Evolutionary conservation across 176 grass and related monocot genomes (phyloP).

Genomic region (Zea luxurians): DNA sequence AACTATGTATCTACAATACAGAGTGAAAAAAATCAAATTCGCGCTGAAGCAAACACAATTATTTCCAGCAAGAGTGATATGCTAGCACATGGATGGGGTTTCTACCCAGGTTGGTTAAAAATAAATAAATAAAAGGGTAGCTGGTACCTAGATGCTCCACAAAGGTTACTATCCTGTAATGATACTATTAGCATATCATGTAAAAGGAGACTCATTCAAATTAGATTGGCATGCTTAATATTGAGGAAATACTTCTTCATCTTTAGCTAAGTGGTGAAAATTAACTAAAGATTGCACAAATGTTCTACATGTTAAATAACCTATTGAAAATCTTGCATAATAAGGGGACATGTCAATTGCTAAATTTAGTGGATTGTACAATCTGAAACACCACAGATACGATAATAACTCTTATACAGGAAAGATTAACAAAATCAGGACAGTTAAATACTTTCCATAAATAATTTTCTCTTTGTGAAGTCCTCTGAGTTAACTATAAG

Average conservation of each 20-base stretch:
- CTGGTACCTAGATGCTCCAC: background rate
- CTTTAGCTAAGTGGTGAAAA: background rate
- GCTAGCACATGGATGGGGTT: no score
- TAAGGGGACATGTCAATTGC: background rate
- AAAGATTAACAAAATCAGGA: background rate
- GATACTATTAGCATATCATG: background rate
- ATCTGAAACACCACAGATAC: background rate
- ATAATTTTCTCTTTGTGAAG: background rate
- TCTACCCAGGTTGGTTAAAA: background rate
- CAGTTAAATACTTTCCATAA: background rate
- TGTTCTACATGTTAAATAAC: background rate
- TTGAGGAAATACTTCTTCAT: background rate
- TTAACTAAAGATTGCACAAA: background rate
- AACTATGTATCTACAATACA: background rate
- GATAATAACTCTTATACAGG: no score
- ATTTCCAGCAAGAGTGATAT: no score
- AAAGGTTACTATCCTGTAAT: background rate
- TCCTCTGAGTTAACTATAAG: background rate
- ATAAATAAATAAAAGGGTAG: background rate
- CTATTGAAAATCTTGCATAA: background rate
- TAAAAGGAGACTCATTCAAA: slow-evolving; percentile 2
- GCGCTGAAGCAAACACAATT: background rate
- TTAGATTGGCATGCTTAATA: background rate
- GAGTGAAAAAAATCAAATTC: background rate
- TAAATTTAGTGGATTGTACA: background rate